Percentiles rank a stretch among this genome's conserved stretches.
Conservation (phyloP, 371 early-diverging fungal genomes). For the Sporodiniella umbellata region DNA sequence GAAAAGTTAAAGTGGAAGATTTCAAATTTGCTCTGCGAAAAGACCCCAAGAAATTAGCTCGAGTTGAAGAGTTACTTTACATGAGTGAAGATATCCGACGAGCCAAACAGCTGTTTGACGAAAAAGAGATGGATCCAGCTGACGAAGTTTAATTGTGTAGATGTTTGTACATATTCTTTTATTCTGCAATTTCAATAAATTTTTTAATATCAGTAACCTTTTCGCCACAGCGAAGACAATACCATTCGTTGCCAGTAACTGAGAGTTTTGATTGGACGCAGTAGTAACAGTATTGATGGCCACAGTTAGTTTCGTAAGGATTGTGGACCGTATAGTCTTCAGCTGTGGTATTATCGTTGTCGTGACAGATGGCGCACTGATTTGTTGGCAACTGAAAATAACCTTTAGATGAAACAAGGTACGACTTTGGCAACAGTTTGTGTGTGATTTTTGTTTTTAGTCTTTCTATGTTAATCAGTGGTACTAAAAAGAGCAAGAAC, state of each 20-base stretch:
- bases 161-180: conserved; percentile 6
- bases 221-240: conserved; percentile 78
- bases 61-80: conserved; percentile 93
- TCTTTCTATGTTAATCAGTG: conserved; percentile 77
- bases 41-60: conserved; percentile 94
- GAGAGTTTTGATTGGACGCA: conserved; percentile 80
- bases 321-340: conserved; percentile 53
- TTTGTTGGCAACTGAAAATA: conserved; percentile 57
- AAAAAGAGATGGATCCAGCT: conserved; percentile 50
- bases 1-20: conserved; percentile 90
- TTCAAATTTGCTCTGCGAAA: conserved; percentile 90
- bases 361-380: conserved; percentile 73
- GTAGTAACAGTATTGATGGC: conserved; percentile 86
- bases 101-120: conserved; percentile 74
- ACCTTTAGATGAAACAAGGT: conserved; percentile 49
- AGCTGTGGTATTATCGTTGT: conserved; percentile 29
- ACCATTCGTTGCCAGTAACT: conserved; percentile 70
- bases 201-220: conserved; percentile 53
- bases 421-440: conserved; percentile 53
- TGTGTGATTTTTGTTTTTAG: conserved; percentile 60
- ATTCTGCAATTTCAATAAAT: conserved; percentile 33
- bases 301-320: conserved; percentile 78
- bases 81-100: conserved; percentile 93
- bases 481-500: conserved; percentile 84
- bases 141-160: conserved; percentile 14